Evolutionary conservation across 108 stramenopile genomes (phyloP).

Genomic region (Chaetoceros tenuissimus): DNA sequence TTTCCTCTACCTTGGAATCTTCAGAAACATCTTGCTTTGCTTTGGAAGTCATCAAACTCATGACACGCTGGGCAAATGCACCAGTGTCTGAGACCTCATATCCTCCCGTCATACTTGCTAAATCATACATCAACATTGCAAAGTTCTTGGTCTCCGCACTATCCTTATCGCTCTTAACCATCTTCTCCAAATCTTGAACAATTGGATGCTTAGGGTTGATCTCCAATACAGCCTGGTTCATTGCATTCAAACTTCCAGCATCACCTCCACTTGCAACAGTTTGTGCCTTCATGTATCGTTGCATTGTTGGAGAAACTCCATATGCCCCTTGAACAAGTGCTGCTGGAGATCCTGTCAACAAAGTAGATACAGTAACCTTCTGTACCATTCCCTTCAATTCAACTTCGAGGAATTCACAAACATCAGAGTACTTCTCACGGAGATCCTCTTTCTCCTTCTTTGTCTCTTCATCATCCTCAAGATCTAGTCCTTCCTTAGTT

Average conservation of each 20-base stretch:
- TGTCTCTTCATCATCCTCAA: conserved; percentile 83
- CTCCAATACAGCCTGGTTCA: conserved; percentile 90
- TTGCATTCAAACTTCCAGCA: conserved; percentile 23
- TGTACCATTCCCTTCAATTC: conserved; percentile 73
- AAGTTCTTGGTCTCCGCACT: conserved; percentile 60
- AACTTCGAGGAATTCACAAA: conserved; percentile 78
- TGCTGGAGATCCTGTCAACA: conserved; percentile 84
- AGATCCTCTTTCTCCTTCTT: conserved; percentile 85
- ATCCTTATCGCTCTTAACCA: conserved; percentile 47
- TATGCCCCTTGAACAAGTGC: conserved; percentile 92
- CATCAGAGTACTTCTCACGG: conserved; percentile 44
- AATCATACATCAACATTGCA: conserved; percentile 85
- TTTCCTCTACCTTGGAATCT: conserved; percentile 29
- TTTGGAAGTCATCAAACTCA: conserved; percentile 65
- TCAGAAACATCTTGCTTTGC: conserved; percentile 14
- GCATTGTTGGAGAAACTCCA: conserved; percentile 97
- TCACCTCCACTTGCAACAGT: conserved; percentile 83
- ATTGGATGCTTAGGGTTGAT: conserved; percentile 94
- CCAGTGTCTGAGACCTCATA: conserved; percentile 86
- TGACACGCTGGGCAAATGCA: conserved; percentile 80
- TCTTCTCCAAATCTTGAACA: conserved; percentile 61
- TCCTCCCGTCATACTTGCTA: conserved; percentile 92
- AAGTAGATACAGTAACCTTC: conserved; percentile 81
- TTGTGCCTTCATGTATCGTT: conserved; percentile 95
- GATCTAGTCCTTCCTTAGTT: conserved; percentile 81